Base-by-base conservation (phyloP, 805 yeast genomes). In the Debaryomyces tyrocola region DNA sequence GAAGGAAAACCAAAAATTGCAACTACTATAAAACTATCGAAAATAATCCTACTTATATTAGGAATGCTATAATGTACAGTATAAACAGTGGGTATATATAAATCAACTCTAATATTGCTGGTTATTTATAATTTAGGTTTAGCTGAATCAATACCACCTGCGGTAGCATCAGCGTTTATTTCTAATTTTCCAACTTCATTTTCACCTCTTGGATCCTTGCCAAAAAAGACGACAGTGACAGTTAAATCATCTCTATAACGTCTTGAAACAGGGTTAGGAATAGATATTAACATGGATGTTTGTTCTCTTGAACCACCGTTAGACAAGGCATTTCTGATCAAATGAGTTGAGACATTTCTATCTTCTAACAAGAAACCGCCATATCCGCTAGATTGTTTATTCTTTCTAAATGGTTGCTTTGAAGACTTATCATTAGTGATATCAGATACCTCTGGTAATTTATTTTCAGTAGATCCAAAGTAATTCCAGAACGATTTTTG, bases 191-290 rank as follows among this genome's bases (percentile, higher is more conserved):
- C 85, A 18, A 56, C 57, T 28, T 73, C 75, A 51, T 71, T 64
- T 46, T 61, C 69, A 10, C 71, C 69, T n/a, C 62, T 58, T 6
- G 65, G 62, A 41, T 74, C 75, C 20, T 80, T 80, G 10, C 96
- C 96, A 63, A 94, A 94, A 67, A 94, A 94, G 2, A 92, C 89
- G 20, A 94, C 99, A 2, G 97, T 90, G 4, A 91, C 97, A 0
- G 98, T 91, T 61, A 94, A 75, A 65, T 94, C 99, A 69, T 94
- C 99, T 64, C 99, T 82, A 67, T 91, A 92, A 38, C 90, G 78
- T 67, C 99, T 82, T 17, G 96, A 86, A 55, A 87, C 78, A 1
- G 98, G 97, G 14, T 90, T 80, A 15, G 98, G 98, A 44, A 94
- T 90, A 44, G 94, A 85, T 14, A 90, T 85, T 49, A 94, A 72